Evolutionary conservation across 2,329 filamentous ascomycete species (phyloP).

Genomic region (Fusarium setosum): DNA sequence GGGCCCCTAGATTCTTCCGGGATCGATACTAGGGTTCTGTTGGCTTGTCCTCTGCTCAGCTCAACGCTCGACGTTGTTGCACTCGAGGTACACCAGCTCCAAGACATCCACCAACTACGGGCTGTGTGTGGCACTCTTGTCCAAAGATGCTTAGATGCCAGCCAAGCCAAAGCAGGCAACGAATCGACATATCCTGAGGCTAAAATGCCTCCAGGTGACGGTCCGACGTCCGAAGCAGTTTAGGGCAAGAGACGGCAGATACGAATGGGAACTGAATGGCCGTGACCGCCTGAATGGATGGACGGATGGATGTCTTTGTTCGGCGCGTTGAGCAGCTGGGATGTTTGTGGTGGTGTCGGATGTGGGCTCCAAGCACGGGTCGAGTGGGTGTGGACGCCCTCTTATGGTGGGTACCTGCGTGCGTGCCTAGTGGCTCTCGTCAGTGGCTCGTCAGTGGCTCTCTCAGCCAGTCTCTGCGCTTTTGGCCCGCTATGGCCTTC

Average conservation of each 20-base stretch:
- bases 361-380: constrained; percentile 30
- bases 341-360: constrained; percentile 40
- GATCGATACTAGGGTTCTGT: constrained; percentile 7
- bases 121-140: constrained; percentile 4
- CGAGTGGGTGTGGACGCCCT: constrained; percentile 34
- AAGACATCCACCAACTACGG: constrained; percentile 6
- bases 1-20: constrained; percentile 24
- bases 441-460: constrained; percentile 34
- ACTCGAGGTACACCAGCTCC: background rate
- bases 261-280: constrained; percentile 22
- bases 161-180: constrained; percentile 21
- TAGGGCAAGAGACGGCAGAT: constrained; percentile 24
- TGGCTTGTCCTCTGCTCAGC: constrained; percentile 8
- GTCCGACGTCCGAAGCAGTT: constrained; percentile 28
- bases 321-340: constrained; percentile 33
- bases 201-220: constrained; percentile 6
- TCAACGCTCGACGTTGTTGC: constrained; percentile 8
- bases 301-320: constrained; percentile 36
- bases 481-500: constrained; percentile 35
- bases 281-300: constrained; percentile 24
- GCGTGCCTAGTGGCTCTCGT: constrained; percentile 22
- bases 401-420: constrained; percentile 6
- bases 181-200: constrained; percentile 20
- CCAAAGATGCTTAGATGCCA: constrained; percentile 10
- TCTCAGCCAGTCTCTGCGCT: constrained; percentile 30